Conservation (phyloP, 495 filamentous ascomycete genomes). For the Neurospora sublineolata region DNA sequence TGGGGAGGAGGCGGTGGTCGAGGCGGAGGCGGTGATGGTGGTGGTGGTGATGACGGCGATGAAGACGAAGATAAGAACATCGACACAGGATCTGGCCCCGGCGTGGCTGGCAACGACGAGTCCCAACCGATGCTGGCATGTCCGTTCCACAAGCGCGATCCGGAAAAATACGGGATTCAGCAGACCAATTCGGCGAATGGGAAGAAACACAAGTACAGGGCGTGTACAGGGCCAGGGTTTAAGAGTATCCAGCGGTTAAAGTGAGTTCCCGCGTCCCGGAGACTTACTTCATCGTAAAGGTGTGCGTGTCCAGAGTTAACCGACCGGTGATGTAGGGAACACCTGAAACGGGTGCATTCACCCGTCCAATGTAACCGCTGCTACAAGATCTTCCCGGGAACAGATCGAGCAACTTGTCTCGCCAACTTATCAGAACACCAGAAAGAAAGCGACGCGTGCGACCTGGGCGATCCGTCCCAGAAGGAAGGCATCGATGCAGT, state of each 20-base stretch:
- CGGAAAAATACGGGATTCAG: slow-evolving; percentile 16
- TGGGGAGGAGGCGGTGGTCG: not conserved
- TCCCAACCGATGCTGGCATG: slow-evolving; percentile 10
- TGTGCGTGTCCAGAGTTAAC: not conserved
- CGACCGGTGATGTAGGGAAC: slow-evolving; percentile 8
- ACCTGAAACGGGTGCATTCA: slow-evolving; percentile 16
- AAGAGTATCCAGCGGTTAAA: slow-evolving; percentile 19
- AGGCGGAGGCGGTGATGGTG: not conserved
- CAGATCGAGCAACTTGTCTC: slow-evolving; percentile 12
- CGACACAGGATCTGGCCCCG: not conserved
- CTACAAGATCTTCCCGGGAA: slow-evolving; percentile 14
- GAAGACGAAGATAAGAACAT: slow-evolving; percentile 9
- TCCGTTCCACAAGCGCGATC: slow-evolving; percentile 16
- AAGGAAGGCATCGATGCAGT: slow-evolving; percentile 17
- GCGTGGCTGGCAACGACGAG: slow-evolving; percentile 1
- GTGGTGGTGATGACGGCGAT: slow-evolving; percentile 8
- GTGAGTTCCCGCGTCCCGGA: slow-evolving; percentile 1
- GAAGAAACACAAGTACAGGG: slow-evolving; percentile 15
- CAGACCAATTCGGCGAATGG: slow-evolving; percentile 5
- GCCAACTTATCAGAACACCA: slow-evolving; percentile 13
- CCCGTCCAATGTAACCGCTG: slow-evolving; percentile 18
- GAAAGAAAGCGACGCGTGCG: slow-evolving; percentile 9
- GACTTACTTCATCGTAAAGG: not conserved
- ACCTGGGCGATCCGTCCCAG: slow-evolving; percentile 7
- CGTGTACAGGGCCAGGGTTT: slow-evolving; percentile 16